Evolutionary conservation across 75 land plant genomes (phyloP), one percentile per base, ranked within the genome.

Genomic region (Pinus albicaulis): DNA sequence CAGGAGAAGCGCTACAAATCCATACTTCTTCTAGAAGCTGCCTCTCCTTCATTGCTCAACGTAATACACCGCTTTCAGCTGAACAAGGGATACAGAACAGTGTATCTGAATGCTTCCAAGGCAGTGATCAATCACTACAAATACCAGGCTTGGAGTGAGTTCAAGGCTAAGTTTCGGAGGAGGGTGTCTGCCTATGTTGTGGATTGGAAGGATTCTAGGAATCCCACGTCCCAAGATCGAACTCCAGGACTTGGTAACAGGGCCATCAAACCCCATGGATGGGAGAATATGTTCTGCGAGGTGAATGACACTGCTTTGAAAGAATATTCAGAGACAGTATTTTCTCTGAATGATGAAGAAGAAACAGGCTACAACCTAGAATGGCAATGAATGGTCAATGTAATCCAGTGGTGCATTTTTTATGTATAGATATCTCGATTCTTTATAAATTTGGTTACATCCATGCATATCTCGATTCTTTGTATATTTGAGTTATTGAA

Each of bases 111-210:
- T 7, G 13, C 76, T n/a, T 5, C 19, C 13, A 19, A 71, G 57
- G 90, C 74, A 3, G 87, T 81, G 70, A 88, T 95, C 66, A 89
- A 95, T 77, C 96, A 95, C 78, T 95, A 95, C 86, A 95, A 93
- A 81, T 95, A 89, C 83, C 96, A 95, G 76, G 96, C 88, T 13
- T 95, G 98, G 98, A 59, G 63, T 15, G 96, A 93, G 85, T 95
- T 95, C 70, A 74, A 75, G 85, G 53, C 14, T 28, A 95, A 93
- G 86, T 95, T 95, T 78, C 74, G 82, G 48, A 75, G 93, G 26
- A 61, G 98, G 38, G 98, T 91, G 19, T 93, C 98, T 13, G 86
- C 93, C 0, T 93, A 89, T 61, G 98, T 95, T 5, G 86, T 80
- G 65, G 96, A 95, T 65, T 95, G 98, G 98, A 86, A 66, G 23